phyloP scores from a whole-genome alignment of 345 rosid species.

The Pistacia integerrima region DNA sequence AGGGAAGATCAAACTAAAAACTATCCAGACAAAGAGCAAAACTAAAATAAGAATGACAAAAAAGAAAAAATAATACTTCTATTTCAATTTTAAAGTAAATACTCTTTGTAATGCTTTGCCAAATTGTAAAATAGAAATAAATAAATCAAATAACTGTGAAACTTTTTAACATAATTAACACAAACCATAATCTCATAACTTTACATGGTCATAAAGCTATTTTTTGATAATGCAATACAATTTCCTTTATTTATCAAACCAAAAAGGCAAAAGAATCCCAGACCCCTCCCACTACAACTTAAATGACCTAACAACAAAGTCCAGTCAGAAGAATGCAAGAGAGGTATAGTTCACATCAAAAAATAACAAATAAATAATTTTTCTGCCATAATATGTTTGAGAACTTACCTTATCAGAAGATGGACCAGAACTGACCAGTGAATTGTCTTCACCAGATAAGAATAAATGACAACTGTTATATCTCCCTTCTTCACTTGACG shows the following conservation, averaged over 20 bases:
- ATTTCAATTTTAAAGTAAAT: too few relatives aligned
- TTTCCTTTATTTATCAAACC: background rate
- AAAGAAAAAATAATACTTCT: background rate
- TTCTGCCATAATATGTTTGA: background rate
- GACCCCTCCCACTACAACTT: background rate
- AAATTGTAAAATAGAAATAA: background rate
- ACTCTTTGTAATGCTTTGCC: background rate
- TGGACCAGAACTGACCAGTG: slow-evolving; percentile 22
- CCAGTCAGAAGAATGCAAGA: too few relatives aligned
- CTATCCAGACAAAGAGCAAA: background rate
- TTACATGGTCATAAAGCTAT: background rate
- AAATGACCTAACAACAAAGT: too few relatives aligned
- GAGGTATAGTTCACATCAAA: too few relatives aligned
- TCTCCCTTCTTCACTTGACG: slow-evolving; percentile 22
- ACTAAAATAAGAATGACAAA: too few relatives aligned
- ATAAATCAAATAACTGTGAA: too few relatives aligned
- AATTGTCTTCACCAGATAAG: slow-evolving; percentile 48
- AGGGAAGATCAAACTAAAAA: background rate
- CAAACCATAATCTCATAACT: background rate
- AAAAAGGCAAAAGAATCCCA: too few relatives aligned
- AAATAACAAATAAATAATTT: background rate
- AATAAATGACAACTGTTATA: slow-evolving; percentile 26
- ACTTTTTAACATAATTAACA: too few relatives aligned
- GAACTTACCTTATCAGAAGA: slow-evolving; percentile 42
- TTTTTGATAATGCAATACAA: background rate